Evolutionary conservation across 2,329 filamentous ascomycete species (phyloP).

Genomic region (Cyclaneusma minus): DNA sequence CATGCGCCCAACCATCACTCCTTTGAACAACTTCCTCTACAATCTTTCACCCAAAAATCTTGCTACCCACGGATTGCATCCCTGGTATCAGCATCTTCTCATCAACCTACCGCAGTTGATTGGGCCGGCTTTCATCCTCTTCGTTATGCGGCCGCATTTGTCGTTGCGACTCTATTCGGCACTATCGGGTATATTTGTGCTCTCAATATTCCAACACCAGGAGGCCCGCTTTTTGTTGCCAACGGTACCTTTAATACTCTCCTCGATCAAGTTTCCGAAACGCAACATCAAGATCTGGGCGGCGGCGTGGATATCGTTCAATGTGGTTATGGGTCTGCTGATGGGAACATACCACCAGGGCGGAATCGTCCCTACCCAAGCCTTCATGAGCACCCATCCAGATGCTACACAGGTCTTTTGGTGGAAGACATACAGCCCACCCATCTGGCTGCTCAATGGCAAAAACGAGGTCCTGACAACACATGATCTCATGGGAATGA

Average conservation of each 20-base stretch:
- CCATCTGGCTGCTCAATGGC: conserved; percentile 64
- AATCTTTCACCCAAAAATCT: conserved; percentile 57
- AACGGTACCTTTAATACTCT: conserved; percentile 60
- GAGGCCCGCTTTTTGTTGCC: conserved; percentile 67
- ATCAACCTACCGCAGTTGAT: conserved; percentile 58
- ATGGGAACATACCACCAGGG: conserved; percentile 79
- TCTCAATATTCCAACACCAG: conserved; percentile 66
- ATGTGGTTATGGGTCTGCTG: conserved; percentile 47
- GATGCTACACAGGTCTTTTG: conserved; percentile 57
- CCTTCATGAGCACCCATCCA: conserved; percentile 55
- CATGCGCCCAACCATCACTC: conserved; percentile 53
- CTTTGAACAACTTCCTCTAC: conserved; percentile 64
- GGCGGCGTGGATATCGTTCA: conserved; percentile 52
- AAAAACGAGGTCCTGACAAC: conserved; percentile 60
- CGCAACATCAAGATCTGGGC: conserved; percentile 39
- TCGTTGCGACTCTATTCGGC: conserved; percentile 57
- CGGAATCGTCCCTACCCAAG: conserved; percentile 60
- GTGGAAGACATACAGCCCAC: conserved; percentile 80
- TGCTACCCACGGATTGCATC: conserved; percentile 60
- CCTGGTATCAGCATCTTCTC: conserved; percentile 62
- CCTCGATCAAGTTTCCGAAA: conserved; percentile 52
- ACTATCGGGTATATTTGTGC: conserved; percentile 50
- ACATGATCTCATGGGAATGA: conserved; percentile 58
- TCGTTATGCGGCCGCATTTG: conserved; percentile 40
- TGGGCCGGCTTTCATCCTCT: conserved; percentile 49